Evolutionary conservation across 768 basidiomycete genomes (phyloP).

Genomic region (Roridomyces roridus): DNA sequence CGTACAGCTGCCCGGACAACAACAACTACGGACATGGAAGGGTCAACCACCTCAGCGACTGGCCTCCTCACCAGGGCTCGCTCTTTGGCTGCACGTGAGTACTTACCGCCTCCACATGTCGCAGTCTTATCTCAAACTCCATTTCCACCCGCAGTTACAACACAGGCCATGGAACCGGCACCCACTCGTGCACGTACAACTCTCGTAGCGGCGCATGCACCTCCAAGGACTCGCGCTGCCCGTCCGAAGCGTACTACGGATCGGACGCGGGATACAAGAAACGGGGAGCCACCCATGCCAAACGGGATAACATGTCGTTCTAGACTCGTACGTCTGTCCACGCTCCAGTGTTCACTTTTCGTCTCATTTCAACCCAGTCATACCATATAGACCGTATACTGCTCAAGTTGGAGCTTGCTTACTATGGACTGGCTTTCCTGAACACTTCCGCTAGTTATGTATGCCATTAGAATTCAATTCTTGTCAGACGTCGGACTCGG

Average conservation of each 20-base stretch:
- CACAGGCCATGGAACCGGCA: slow-evolving; percentile 19
- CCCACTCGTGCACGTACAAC: slow-evolving; percentile 17
- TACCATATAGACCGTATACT: too few species aligned
- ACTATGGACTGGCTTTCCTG: too few species aligned
- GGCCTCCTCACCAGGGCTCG: slow-evolving; percentile 5
- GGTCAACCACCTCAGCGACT: slow-evolving; percentile 15
- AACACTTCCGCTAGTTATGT: too few species aligned
- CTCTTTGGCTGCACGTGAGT: slow-evolving; percentile 23
- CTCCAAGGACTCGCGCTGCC: background rate
- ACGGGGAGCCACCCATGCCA: background rate
- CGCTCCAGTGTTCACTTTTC: too few species aligned
- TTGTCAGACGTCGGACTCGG: too few species aligned
- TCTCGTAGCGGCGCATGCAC: background rate
- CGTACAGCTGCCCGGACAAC: slow-evolving; percentile 9
- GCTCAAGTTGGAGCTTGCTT: too few species aligned
- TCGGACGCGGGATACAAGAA: slow-evolving; percentile 8
- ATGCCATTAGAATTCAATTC: too few species aligned
- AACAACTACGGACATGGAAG: background rate
- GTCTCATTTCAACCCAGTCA: too few species aligned
- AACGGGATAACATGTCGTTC: too few species aligned
- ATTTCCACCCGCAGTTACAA: slow-evolving; percentile 2
- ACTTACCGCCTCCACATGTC: background rate
- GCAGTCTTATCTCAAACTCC: background rate
- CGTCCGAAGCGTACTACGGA: background rate
- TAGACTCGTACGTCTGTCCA: too few species aligned